These are phyloP conservation scores for Leccinum fuscescens DNA, from an alignment of 1,284 basidiomycete genomes.

Conservation along the genomic window DNA sequence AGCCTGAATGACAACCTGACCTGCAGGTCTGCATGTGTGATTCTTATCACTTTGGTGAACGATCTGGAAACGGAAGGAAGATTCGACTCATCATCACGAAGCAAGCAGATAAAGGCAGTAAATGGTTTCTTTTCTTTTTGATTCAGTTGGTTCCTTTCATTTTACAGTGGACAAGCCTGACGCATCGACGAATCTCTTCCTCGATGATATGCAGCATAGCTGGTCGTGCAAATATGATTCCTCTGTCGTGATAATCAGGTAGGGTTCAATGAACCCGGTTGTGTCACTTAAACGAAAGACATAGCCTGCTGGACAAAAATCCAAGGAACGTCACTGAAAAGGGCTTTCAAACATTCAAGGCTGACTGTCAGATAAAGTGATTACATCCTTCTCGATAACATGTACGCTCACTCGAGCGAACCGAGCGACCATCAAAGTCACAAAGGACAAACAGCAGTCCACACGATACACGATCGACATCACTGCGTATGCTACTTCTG, in stretches of 20 bases:
- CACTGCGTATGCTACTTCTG: no score
- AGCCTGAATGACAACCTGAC: constrained; percentile 29
- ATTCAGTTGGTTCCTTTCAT: constrained; percentile 16
- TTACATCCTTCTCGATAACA: not conserved
- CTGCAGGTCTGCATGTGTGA: constrained; percentile 13
- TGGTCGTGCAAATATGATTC: not conserved
- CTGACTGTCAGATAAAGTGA: not conserved
- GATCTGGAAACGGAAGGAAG: constrained; percentile 29
- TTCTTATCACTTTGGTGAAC: constrained; percentile 23
- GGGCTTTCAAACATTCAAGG: no score
- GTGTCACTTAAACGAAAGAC: no score
- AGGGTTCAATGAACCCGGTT: no score
- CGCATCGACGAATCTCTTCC: constrained; percentile 18
- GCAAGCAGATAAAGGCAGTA: constrained; percentile 14
- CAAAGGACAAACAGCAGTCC: no score
- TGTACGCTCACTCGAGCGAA: not conserved
- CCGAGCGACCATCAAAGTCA: not conserved
- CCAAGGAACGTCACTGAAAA: no score
- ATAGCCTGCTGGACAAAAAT: no score
- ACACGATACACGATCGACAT: no score
- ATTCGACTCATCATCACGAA: not conserved
- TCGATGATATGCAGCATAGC: constrained; percentile 30
- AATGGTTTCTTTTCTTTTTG: constrained; percentile 21
- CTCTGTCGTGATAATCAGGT: no score
- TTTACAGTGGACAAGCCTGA: not conserved